phyloP scores from a whole-genome alignment of 306 rosid species.

The Corylus americana region DNA sequence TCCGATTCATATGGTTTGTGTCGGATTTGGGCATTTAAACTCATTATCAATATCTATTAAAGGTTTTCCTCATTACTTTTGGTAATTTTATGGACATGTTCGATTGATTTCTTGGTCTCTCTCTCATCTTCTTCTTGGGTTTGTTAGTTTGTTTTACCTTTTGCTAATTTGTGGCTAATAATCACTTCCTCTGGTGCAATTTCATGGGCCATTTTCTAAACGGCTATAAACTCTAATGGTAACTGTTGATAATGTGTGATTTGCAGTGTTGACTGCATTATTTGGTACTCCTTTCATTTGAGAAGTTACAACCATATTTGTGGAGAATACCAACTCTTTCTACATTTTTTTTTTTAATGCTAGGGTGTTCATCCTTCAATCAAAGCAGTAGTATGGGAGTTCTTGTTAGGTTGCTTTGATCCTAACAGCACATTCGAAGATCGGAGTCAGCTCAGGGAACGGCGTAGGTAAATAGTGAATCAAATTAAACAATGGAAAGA shows the following conservation, averaged over 20 bases:
- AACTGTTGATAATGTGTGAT: slow-evolving; percentile 13
- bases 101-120: background rate
- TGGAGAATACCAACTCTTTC: slow-evolving; percentile 19
- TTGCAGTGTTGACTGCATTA: background rate
- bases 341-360: slow-evolving; percentile 26
- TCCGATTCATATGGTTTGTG: background rate
- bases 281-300: slow-evolving; percentile 2
- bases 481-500: background rate
- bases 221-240: slow-evolving; percentile 14
- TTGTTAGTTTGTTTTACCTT: background rate
- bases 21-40: background rate
- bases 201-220: background rate
- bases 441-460: slow-evolving; percentile 65
- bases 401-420: slow-evolving; percentile 91
- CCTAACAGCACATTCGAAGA: slow-evolving; percentile 82
- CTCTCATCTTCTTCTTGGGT: background rate
- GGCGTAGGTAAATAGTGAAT: slow-evolving; percentile 56
- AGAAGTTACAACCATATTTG: background rate
- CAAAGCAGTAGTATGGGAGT: slow-evolving; percentile 93
- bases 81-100: background rate
- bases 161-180: background rate
- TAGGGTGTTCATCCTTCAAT: slow-evolving; percentile 97
- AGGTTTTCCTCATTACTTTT: background rate
- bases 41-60: background rate
- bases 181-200: background rate